Percentiles rank a stretch among this genome's conserved stretches.
phyloP scores from a whole-genome alignment of 768 basidiomycete genomes.

The Pleurotus platypus region DNA sequence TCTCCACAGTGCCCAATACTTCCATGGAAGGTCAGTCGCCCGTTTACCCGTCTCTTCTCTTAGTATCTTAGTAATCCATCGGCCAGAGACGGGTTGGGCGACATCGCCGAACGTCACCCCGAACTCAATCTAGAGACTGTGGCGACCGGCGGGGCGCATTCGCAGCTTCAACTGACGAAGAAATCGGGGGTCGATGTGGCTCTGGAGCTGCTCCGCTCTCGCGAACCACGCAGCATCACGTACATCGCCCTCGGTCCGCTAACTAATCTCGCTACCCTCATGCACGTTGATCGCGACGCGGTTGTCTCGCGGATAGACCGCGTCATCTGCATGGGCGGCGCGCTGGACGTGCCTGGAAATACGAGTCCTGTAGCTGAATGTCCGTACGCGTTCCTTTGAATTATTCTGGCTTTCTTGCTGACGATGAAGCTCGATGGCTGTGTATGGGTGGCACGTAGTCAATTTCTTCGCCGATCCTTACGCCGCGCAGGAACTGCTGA shows the following conservation, averaged over 20 bases:
- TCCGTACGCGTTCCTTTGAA: constrained; percentile 19
- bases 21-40: constrained; percentile 66
- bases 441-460: constrained; percentile 36
- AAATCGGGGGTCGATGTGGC: constrained; percentile 50
- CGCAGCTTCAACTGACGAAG: constrained; percentile 42
- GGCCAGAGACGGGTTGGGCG: constrained; percentile 65
- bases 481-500: constrained; percentile 69
- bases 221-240: constrained; percentile 52
- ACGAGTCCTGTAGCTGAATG: constrained; percentile 81
- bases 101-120: constrained; percentile 59
- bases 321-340: constrained; percentile 92
- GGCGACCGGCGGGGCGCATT: background rate
- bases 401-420: background rate
- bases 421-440: too few species aligned
- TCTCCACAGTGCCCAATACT: constrained; percentile 75
- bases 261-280: constrained; percentile 73
- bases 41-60: background rate
- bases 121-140: constrained; percentile 41
- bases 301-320: constrained; percentile 61
- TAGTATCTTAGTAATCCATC: constrained; percentile 1
- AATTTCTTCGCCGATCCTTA: constrained; percentile 88
- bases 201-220: constrained; percentile 48
- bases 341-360: constrained; percentile 89
- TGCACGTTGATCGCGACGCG: constrained; percentile 49
- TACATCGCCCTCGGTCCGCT: constrained; percentile 76